Conservation (phyloP, 257 asterid species). For the Craterostigma plantagineum region DNA sequence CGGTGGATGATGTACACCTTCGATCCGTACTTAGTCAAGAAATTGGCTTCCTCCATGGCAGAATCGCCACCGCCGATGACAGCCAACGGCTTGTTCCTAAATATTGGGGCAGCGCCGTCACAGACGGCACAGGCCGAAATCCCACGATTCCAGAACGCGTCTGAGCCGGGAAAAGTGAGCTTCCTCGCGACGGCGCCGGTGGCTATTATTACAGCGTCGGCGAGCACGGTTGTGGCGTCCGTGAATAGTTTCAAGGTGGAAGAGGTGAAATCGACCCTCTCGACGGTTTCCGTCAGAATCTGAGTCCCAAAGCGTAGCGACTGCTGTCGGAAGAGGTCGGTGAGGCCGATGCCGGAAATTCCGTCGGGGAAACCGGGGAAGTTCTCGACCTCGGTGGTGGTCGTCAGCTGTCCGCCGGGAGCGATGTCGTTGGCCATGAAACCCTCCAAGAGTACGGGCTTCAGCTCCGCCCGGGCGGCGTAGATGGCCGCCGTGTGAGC, state of each 20-base stretch:
- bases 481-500: constrained; percentile 96
- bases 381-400: constrained; percentile 87
- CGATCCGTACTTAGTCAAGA: constrained; percentile 71
- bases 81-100: constrained; percentile 64
- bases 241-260: constrained; percentile 41
- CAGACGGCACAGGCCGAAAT: constrained; percentile 95
- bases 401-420: constrained; percentile 93
- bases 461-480: constrained; percentile 86
- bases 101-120: constrained; percentile 93
- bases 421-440: constrained; percentile 98
- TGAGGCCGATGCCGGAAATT: constrained; percentile 51
- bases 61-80: constrained; percentile 99
- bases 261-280: constrained; percentile 42
- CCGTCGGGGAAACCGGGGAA: constrained; percentile 94
- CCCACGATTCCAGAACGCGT: constrained; percentile 76
- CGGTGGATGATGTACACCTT: constrained; percentile 74
- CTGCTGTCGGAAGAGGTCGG: constrained; percentile 54
- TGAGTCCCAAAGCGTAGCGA: constrained; percentile 48
- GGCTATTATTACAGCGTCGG: constrained; percentile 63
- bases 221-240: constrained; percentile 44
- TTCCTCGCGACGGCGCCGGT: constrained; percentile 87
- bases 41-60: constrained; percentile 97
- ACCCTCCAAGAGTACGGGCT: constrained; percentile 83
- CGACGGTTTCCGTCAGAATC: constrained; percentile 60
- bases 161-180: constrained; percentile 54